phyloP scores from a whole-genome alignment of 495 filamentous ascomycete genomes.

The Penicillium diatomitis region DNA sequence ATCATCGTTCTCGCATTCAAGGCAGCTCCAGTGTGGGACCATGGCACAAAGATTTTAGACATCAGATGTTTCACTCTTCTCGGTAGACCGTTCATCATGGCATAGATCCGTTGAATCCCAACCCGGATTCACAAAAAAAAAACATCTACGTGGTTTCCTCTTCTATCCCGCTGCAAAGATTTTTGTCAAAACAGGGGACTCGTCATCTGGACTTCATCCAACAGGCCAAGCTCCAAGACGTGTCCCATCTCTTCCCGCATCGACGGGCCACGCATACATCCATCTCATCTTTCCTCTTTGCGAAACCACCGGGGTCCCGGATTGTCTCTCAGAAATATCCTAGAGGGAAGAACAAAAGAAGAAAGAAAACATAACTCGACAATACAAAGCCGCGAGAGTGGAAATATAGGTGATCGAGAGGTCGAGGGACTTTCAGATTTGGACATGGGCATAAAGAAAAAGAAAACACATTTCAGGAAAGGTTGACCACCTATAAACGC shows the following conservation, averaged over 20 bases:
- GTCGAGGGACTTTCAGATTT: conserved; percentile 10
- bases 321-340: conserved; percentile 6
- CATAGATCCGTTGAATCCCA: conserved; percentile 29
- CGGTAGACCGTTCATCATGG: conserved; percentile 43
- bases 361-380: conserved; percentile 2
- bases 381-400: conserved; percentile 6
- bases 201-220: too few relatives aligned
- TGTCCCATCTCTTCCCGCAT: too few relatives aligned
- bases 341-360: conserved; percentile 2
- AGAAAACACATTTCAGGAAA: conserved; percentile 22
- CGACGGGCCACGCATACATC: neutral
- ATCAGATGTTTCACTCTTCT: conserved; percentile 29
- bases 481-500: conserved; percentile 41
- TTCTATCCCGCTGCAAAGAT: conserved; percentile 7
- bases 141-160: conserved; percentile 14
- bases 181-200: too few relatives aligned
- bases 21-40: too few relatives aligned
- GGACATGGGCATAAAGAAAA: conserved; percentile 23
- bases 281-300: conserved; percentile 7
- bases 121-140: conserved; percentile 10
- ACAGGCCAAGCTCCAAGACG: too few relatives aligned
- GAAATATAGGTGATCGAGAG: conserved; percentile 13
- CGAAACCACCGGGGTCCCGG: conserved; percentile 11
- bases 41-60: conserved; percentile 14
- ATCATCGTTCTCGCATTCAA: too few relatives aligned